A percentile compares a stretch with the other conserved stretches of the same genome.
phyloP scores from a whole-genome alignment of 176 grass and related monocot genomes.

The Ensete ventricosum region DNA sequence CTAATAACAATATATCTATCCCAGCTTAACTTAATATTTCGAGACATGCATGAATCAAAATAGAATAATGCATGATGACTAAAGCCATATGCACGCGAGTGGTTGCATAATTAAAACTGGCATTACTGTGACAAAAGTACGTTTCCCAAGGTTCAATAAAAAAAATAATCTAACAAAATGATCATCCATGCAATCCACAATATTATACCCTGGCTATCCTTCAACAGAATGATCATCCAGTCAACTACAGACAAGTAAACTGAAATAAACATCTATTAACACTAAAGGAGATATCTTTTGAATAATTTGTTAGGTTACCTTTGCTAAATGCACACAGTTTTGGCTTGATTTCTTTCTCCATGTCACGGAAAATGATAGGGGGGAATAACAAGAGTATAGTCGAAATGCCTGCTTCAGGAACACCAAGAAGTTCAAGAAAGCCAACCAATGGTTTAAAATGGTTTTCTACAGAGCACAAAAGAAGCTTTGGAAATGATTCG shows the following conservation, averaged over 20 bases:
- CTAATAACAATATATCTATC: not conserved
- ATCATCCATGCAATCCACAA: not conserved
- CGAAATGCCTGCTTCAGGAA: slow-evolving; percentile 9
- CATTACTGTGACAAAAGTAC: not conserved
- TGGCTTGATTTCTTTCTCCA: slow-evolving; percentile 56
- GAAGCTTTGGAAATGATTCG: slow-evolving; percentile 85
- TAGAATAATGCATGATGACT: too few relatives aligned
- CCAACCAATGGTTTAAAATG: slow-evolving; percentile 53
- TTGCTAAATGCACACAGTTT: slow-evolving; percentile 53
- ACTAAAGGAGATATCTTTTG: not conserved
- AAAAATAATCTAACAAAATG: not conserved
- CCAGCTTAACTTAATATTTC: not conserved
- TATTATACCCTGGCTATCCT: not conserved
- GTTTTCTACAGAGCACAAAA: slow-evolving; percentile 47
- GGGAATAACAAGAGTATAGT: slow-evolving; percentile 46
- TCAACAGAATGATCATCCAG: not conserved
- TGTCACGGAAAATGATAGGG: slow-evolving; percentile 14
- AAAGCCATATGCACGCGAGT: too few relatives aligned
- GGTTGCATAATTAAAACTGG: not conserved
- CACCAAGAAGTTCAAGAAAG: slow-evolving; percentile 18
- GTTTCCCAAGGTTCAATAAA: not conserved
- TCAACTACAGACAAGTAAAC: not conserved
- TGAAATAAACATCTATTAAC: not conserved
- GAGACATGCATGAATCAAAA: not conserved
- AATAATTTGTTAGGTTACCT: slow-evolving; percentile 30